phyloP scores from a whole-genome alignment of 2,329 filamentous ascomycete genomes.

The Ophiosphaerella narmari region DNA sequence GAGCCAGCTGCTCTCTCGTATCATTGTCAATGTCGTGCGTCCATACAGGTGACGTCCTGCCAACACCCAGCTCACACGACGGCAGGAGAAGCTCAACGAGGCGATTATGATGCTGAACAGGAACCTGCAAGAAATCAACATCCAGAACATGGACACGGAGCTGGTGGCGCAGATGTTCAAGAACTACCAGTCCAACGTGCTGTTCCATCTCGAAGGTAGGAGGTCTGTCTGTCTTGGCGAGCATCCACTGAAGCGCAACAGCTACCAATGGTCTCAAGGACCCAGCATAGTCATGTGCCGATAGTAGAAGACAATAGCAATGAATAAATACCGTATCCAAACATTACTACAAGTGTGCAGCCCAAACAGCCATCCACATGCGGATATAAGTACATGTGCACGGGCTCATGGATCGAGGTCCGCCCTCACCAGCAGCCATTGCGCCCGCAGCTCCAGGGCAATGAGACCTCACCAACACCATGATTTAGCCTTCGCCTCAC shows the following conservation, averaged over 20 bases:
- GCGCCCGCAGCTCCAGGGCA: constrained; percentile 19
- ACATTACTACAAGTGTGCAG: not conserved
- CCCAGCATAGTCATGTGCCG: constrained; percentile 59
- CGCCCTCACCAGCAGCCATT: constrained; percentile 21
- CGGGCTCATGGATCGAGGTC: constrained; percentile 19
- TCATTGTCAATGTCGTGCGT: constrained; percentile 95
- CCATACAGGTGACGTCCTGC: not conserved
- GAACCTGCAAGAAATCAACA: constrained; percentile 92
- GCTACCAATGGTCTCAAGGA: constrained; percentile 85
- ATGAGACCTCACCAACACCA: constrained; percentile 20
- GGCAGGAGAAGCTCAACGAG: constrained; percentile 95
- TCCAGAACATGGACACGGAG: constrained; percentile 98
- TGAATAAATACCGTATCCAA: not conserved
- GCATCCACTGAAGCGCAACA: constrained; percentile 42
- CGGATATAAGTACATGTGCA: constrained; percentile 21
- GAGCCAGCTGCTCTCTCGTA: constrained; percentile 87
- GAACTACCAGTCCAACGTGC: constrained; percentile 97
- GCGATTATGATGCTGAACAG: constrained; percentile 92
- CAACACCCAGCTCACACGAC: constrained; percentile 6
- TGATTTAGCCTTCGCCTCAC: constrained; percentile 24
- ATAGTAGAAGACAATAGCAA: not conserved
- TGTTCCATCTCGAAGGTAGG: constrained; percentile 94
- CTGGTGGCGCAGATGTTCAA: constrained; percentile 99
- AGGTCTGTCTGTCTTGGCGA: not conserved
- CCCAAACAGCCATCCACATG: not conserved